Percentiles rank a stretch among this genome's conserved stretches.
phyloP scores from a whole-genome alignment of 768 basidiomycete species.

The Tephrocybe sp. region DNA sequence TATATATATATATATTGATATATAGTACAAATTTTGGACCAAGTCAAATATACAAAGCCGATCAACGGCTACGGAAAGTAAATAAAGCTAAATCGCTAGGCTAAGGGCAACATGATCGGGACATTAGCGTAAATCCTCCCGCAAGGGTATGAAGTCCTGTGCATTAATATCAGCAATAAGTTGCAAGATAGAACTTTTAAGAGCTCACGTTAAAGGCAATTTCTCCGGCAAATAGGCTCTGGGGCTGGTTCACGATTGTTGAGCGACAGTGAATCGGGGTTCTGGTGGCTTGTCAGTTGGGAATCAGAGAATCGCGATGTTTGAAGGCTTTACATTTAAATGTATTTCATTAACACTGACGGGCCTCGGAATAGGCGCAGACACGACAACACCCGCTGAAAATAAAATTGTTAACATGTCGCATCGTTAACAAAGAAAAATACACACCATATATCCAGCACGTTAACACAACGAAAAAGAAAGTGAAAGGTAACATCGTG shows the following conservation, averaged over 20 bases:
- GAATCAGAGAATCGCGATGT: not conserved
- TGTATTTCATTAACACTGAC: not conserved
- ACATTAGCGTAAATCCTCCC: too few species aligned
- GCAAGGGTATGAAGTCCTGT: too few species aligned
- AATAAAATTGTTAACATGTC: not conserved
- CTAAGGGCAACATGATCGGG: too few species aligned
- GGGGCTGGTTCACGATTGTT: slow-evolving; percentile 9
- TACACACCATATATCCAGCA: slow-evolving; percentile 14
- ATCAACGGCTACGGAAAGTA: too few species aligned
- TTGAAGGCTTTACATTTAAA: not conserved
- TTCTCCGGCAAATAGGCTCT: slow-evolving; percentile 14
- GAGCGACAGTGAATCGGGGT: not conserved
- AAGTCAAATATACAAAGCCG: too few species aligned
- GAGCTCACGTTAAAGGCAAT: slow-evolving; percentile 11
- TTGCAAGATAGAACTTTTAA: too few species aligned
- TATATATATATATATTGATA: too few species aligned
- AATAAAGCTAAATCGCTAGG: too few species aligned
- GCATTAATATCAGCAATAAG: too few species aligned
- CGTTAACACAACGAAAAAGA: slow-evolving; percentile 8
- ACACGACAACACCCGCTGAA: slow-evolving; percentile 6
- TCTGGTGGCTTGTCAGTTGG: not conserved
- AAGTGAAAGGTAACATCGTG: slow-evolving; percentile 5
- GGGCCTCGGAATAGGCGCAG: slow-evolving; percentile 8
- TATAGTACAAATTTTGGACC: too few species aligned
- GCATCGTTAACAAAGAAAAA: not conserved